phyloP scores from a whole-genome alignment of 768 basidiomycete species.

The Lentinula lateritia region DNA sequence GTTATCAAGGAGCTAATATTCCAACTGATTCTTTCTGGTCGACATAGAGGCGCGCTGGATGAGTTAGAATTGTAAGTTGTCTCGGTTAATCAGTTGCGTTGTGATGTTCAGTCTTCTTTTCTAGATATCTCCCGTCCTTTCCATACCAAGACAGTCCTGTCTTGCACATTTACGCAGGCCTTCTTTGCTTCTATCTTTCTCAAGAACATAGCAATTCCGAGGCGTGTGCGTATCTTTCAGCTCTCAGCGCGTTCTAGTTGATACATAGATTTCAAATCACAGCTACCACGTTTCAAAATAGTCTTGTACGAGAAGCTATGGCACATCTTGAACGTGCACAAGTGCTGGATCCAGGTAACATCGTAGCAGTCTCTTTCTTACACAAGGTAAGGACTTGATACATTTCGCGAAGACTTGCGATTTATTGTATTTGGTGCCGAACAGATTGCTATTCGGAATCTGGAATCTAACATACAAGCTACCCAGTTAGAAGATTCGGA shows the following conservation, averaged over 20 bases:
- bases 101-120: constrained; percentile 4
- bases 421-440: neutral
- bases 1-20: constrained; percentile 76
- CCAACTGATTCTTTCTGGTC: constrained; percentile 50
- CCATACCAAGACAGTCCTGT: constrained; percentile 81
- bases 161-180: constrained; percentile 79
- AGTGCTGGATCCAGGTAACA: constrained; percentile 51
- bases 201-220: constrained; percentile 24
- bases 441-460: constrained; percentile 6
- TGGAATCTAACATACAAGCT: constrained; percentile 7
- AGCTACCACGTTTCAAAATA: constrained; percentile 21
- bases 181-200: constrained; percentile 62
- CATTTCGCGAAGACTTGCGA: neutral
- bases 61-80: constrained; percentile 75
- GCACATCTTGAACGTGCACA: constrained; percentile 62
- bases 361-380: constrained; percentile 48
- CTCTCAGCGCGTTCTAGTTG: neutral
- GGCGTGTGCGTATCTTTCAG: neutral
- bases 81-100: neutral
- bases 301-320: constrained; percentile 48
- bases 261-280: neutral
- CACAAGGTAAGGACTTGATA: constrained; percentile 33
- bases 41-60: constrained; percentile 68
- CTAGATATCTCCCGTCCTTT: constrained; percentile 79
- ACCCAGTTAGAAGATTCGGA: constrained; percentile 25